These are phyloP conservation scores for Candida oleophila DNA, from an alignment of 805 yeast species.

Conservation along the genomic window DNA sequence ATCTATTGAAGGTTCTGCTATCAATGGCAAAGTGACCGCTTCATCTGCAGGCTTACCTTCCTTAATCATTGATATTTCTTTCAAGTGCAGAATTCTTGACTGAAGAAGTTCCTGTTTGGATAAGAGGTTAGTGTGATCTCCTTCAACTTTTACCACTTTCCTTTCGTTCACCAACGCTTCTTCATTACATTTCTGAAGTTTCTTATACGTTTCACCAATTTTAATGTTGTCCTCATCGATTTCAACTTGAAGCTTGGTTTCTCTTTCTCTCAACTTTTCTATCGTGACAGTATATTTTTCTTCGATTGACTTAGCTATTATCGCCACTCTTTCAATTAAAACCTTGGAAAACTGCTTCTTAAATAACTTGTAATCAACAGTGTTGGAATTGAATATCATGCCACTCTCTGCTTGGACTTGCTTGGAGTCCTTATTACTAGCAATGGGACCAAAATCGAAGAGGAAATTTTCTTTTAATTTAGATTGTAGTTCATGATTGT, in stretches of 20 bases:
- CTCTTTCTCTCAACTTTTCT: constrained; percentile 22
- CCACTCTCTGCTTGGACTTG: constrained; percentile 1
- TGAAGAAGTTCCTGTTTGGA: constrained; percentile 14
- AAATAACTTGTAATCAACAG: constrained; percentile 24
- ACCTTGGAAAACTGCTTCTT: constrained; percentile 28
- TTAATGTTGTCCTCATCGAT: constrained; percentile 33
- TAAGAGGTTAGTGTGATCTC: constrained; percentile 22
- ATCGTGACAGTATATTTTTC: constrained; percentile 15
- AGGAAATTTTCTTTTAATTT: constrained; percentile 17
- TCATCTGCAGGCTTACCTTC: neutral
- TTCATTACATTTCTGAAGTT: constrained; percentile 34
- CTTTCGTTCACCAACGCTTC: constrained; percentile 32
- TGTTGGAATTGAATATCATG: constrained; percentile 1
- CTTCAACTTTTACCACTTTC: constrained; percentile 30
- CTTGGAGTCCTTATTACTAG: constrained; percentile 3
- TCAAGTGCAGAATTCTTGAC: neutral
- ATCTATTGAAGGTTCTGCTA: constrained; percentile 3
- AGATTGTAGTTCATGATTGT: constrained; percentile 25
- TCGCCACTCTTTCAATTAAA: constrained; percentile 19
- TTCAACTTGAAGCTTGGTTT: constrained; percentile 29
- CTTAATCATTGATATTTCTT: constrained; percentile 7
- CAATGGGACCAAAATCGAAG: constrained; percentile 3
- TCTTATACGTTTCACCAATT: constrained; percentile 31
- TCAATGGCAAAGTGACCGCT: neutral
- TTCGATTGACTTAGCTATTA: constrained; percentile 16